phyloP scores from a whole-genome alignment of 495 filamentous ascomycete species.

The Xylaria flabelliformis region DNA sequence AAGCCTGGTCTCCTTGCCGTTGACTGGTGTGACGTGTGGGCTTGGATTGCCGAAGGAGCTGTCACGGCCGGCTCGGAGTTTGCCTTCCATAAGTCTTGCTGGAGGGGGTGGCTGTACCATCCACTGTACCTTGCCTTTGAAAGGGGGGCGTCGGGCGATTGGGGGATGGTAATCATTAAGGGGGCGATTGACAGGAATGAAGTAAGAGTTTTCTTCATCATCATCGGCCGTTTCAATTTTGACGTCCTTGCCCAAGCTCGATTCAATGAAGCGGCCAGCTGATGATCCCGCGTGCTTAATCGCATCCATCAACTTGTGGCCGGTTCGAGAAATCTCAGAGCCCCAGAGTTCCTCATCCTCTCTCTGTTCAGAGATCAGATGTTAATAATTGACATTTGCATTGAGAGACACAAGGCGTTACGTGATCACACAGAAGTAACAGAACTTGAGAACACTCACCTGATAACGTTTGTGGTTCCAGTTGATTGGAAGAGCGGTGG shows the following conservation, averaged over 20 bases:
- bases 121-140: constrained; percentile 76
- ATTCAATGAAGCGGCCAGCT: constrained; percentile 54
- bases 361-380: constrained; percentile 56
- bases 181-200: constrained; percentile 72
- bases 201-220: constrained; percentile 62
- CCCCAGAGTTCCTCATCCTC: constrained; percentile 89
- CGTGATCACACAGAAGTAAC: neutral
- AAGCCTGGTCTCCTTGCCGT: neutral
- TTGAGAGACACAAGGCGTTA: neutral
- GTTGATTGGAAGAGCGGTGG: constrained; percentile 51
- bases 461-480: constrained; percentile 74
- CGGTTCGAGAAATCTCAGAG: constrained; percentile 45
- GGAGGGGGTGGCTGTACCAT: constrained; percentile 89
- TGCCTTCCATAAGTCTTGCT: constrained; percentile 86
- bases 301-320: constrained; percentile 56
- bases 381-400: neutral
- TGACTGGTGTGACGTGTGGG: constrained; percentile 39
- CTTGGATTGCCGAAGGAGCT: constrained; percentile 43
- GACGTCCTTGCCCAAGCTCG: constrained; percentile 47
- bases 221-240: constrained; percentile 41
- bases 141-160: constrained; percentile 74
- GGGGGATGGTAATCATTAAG: constrained; percentile 89
- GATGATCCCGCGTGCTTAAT: constrained; percentile 59
- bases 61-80: constrained; percentile 61
- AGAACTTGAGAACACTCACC: neutral